Evolutionary conservation across 805 yeast species (phyloP).

Genomic region (Metschnikowia shivogae): DNA sequence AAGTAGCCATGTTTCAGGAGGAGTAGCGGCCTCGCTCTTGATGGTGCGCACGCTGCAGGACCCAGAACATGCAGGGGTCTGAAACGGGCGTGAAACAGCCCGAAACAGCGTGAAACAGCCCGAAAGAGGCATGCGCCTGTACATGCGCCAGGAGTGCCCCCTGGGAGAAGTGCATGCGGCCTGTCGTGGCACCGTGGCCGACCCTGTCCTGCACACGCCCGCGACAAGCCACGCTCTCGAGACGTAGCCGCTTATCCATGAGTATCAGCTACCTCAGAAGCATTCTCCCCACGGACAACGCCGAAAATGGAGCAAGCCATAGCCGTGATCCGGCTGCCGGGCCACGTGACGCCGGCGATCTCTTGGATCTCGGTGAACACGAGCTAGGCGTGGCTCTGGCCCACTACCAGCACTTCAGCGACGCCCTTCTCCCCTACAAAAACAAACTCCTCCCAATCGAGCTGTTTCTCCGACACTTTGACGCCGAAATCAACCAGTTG

Average conservation of each 20-base stretch:
- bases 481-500: slow-evolving; percentile 40
- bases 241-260: slow-evolving; percentile 4
- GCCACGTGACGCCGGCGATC: background rate
- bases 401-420: slow-evolving; percentile 13
- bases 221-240: background rate
- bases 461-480: slow-evolving; percentile 51
- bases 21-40: no score
- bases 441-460: slow-evolving; percentile 47
- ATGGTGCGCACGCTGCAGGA: no score
- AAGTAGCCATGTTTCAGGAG: no score
- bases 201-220: no score
- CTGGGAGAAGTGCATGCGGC: no score
- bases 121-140: no score
- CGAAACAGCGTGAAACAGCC: no score
- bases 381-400: slow-evolving; percentile 16
- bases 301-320: background rate
- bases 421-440: slow-evolving; percentile 10
- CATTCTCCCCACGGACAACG: slow-evolving; percentile 11
- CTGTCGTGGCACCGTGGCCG: no score
- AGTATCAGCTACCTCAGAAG: slow-evolving; percentile 15
- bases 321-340: background rate
- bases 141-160: no score
- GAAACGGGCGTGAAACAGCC: no score
- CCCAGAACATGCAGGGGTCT: no score
- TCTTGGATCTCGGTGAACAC: slow-evolving; percentile 13